Conservation (phyloP, 2,329 filamentous ascomycete genomes). For the Onygenales sp. region DNA sequence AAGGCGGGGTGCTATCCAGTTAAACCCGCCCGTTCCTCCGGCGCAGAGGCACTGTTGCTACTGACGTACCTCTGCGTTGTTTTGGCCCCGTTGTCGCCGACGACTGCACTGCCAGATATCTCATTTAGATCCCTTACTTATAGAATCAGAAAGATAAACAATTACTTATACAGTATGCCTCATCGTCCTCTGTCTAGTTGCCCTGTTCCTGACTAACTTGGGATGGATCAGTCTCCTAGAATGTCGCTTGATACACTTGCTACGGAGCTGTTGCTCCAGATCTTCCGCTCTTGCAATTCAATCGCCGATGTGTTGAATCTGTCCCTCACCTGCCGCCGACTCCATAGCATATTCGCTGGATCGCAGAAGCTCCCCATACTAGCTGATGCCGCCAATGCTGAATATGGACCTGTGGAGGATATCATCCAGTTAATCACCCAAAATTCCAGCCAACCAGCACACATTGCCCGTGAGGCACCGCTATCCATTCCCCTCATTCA, state of each 20-base stretch:
- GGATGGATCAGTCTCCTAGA: constrained; percentile 9
- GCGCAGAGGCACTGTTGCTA: constrained; percentile 5
- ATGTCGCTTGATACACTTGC: constrained; percentile 49
- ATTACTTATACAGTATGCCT: not conserved
- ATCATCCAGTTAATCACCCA: constrained; percentile 52
- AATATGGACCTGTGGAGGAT: constrained; percentile 51
- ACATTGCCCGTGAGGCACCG: constrained; percentile 42
- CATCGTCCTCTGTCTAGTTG: not conserved
- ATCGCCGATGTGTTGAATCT: constrained; percentile 46
- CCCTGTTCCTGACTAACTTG: not conserved
- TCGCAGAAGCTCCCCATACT: constrained; percentile 48
- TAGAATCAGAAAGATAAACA: constrained; percentile 1
- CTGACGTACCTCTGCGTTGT: constrained; percentile 1
- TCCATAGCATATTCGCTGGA: constrained; percentile 42
- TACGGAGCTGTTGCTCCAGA: constrained; percentile 49
- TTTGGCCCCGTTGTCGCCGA: not conserved
- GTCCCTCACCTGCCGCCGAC: constrained; percentile 45
- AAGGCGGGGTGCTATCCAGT: constrained; percentile 22
- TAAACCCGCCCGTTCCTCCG: constrained; percentile 4
- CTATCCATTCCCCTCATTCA: constrained; percentile 47
- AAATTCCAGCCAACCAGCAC: constrained; percentile 50
- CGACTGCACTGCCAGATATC: not conserved
- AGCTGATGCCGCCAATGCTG: constrained; percentile 41
- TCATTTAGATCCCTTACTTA: not conserved
- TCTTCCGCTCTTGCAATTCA: constrained; percentile 45